Percentiles rank a stretch among this genome's conserved stretches.
These are phyloP conservation scores for Lizanozyma gosingica DNA, from an alignment of 1,139 yeast species.

Conservation along the genomic window DNA sequence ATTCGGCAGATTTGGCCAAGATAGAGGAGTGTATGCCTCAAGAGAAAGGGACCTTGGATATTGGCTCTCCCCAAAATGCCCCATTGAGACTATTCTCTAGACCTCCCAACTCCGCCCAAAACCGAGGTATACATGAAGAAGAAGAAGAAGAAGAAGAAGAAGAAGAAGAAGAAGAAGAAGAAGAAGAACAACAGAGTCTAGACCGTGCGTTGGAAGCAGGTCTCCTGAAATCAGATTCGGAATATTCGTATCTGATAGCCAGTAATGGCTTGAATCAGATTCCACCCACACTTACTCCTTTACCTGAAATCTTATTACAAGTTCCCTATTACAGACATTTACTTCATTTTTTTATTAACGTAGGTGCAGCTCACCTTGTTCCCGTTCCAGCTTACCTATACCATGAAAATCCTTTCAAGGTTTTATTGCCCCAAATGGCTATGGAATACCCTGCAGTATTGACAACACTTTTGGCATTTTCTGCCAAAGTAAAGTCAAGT, in stretches of 20 bases:
- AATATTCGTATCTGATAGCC: not conserved
- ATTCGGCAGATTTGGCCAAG: slow-evolving; percentile 15
- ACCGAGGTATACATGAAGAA: not conserved
- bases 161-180: slow-evolving; percentile 8
- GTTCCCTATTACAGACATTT: slow-evolving; percentile 53
- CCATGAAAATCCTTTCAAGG: slow-evolving; percentile 58
- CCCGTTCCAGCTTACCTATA: slow-evolving; percentile 59
- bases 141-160: slow-evolving; percentile 2
- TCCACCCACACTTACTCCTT: slow-evolving; percentile 44
- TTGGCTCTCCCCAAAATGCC: not conserved
- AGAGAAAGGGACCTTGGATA: not conserved
- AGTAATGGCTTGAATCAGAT: slow-evolving; percentile 11
- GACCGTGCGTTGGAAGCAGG: not conserved
- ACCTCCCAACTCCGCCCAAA: slow-evolving; percentile 5
- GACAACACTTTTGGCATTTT: slow-evolving; percentile 57
- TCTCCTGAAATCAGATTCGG: slow-evolving; percentile 4
- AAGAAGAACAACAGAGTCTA: not conserved
- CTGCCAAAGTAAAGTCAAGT: slow-evolving; percentile 43
- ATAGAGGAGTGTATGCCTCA: slow-evolving; percentile 3
- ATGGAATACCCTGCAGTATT: slow-evolving; percentile 50
- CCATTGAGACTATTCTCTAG: not conserved
- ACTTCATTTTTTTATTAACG: slow-evolving; percentile 55
- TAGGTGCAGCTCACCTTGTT: slow-evolving; percentile 54
- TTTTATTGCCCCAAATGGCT: slow-evolving; percentile 62
- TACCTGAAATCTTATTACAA: slow-evolving; percentile 49